A percentile compares a stretch with the other conserved stretches of the same genome.
Evolutionary conservation across 768 basidiomycete species (phyloP).

Genomic region (Tubosaeta sp.): DNA sequence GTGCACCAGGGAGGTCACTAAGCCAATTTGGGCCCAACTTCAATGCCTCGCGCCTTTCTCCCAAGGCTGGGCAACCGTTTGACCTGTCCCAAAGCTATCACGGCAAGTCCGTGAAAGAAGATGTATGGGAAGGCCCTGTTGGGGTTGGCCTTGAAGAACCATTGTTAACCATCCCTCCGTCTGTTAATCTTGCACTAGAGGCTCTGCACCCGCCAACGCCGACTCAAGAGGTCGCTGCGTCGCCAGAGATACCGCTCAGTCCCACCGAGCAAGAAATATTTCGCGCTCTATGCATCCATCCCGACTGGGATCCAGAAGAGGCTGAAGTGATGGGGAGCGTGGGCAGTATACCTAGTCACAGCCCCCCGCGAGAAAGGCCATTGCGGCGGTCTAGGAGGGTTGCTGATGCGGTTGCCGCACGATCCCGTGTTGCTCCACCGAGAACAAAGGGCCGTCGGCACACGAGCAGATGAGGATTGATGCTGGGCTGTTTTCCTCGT

Average conservation of each 20-base stretch:
- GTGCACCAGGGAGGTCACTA: constrained; percentile 42
- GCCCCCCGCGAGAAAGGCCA: constrained; percentile 9
- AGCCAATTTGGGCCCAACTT: constrained; percentile 67
- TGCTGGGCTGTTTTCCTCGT: constrained; percentile 1
- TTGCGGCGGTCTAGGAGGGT: constrained; percentile 60
- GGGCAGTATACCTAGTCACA: neutral
- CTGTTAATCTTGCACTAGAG: constrained; percentile 29
- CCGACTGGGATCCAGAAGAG: constrained; percentile 48
- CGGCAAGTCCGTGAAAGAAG: constrained; percentile 6
- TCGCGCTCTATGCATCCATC: constrained; percentile 54
- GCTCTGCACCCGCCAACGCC: constrained; percentile 20
- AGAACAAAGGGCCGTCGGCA: constrained; percentile 26
- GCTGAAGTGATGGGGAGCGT: constrained; percentile 3
- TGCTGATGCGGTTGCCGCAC: constrained; percentile 51
- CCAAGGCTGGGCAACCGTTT: neutral
- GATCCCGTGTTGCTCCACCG: constrained; percentile 39
- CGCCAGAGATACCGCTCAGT: constrained; percentile 48
- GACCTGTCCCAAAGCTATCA: constrained; percentile 3
- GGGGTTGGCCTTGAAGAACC: constrained; percentile 22
- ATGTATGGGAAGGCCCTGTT: constrained; percentile 17
- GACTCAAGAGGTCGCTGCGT: constrained; percentile 6
- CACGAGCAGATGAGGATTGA: constrained; percentile 1
- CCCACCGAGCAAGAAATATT: constrained; percentile 72
- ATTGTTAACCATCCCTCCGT: constrained; percentile 20
- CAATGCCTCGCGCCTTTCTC: constrained; percentile 35